Evolutionary conservation across 176 grass and related monocot genomes (phyloP), one percentile per base, ranked within the genome.

Genomic region (Aegilops umbellulata): DNA sequence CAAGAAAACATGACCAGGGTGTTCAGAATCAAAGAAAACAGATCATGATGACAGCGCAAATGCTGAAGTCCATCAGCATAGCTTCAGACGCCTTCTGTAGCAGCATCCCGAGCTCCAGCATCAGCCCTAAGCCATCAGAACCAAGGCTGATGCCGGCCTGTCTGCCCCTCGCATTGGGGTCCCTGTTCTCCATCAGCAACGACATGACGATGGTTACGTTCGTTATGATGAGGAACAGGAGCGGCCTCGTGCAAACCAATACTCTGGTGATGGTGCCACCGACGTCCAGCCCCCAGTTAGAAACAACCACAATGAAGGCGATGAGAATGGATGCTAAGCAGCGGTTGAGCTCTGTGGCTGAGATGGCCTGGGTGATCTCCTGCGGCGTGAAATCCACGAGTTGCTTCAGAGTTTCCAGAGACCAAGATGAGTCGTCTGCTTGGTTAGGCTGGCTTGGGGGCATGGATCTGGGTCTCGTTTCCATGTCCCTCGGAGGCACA

Each of bases 11-110:
- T 58, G 24, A 72, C 38, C 22, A 25, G n/a, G 69, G 38, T 26
- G 38, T 30, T 92, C 84, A 92, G 76, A 98, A 51, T 46, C 88
- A 76, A 81, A 95, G 78, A 84, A 86, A 91, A 82, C 88, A 94
- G 22, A 99, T 87, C 84, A 96, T 89, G 30, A 94, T 93, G 65
- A 94, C 88, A 24, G 92, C 87, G 19, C 89, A 98, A 80, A 95
- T 83, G 57, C 92, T 92, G 68, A 78, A 88, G 82, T 99, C 97
- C 57, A 99, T 94, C 60, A 93, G 81, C 64, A 91, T 70, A 46
- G 94, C 88, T 13, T 71, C 82, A 12, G 81, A 61, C 3, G 86
- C 79, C 78, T 90, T 94, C 88, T 92, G 92, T 30, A 91, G 39
- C 27, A 99, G 60, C 44, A 94, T 77, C 10, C 86, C 85, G 3